Base-by-base conservation (phyloP, 1,284 basidiomycete genomes). In the Xerocomus amazonicus region DNA sequence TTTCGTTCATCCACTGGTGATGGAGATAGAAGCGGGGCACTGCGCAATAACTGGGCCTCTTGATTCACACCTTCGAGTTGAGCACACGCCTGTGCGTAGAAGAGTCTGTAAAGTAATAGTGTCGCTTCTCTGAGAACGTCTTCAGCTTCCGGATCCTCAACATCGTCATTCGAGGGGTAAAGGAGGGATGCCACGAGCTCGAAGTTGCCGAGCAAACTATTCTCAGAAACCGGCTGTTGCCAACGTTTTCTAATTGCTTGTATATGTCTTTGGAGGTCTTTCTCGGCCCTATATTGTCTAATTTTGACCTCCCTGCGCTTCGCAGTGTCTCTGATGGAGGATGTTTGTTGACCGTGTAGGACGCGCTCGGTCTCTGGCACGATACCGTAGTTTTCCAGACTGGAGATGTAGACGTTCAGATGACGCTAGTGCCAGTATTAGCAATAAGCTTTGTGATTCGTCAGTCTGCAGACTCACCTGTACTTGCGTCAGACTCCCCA, bases 291-390 rank as follows among this genome's bases (percentile, higher is more conserved):
- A 67, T 83, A 96, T 63, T 94, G 92, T 53, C 80, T 81, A 56
- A 97, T 95, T 73, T 96, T 97, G 34, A 84, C 67, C 54, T 95
- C 92, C 56, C 94, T 73, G 48, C 87, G 77, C 62, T 77, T 78
- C 0, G 80, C 77, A 14, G 85, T 79, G 68, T 95, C 88, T 26
- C 68, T 67, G 17, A 85, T 69, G 6, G 72, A 62, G 1, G 77
- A 73, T 2, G 76, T 56, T 42, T 73, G 71, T 43, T 74, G 73
- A 34, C 68, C 70, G 56, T 83, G 78, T 7, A 88, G 63, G 14
- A 64, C 71, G 45, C 77, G 77, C 56, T 92, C 87, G 3, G 77
- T 73, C 17, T 79, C 73, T 0, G 83, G 76, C 3, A 93, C 70
- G 43, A 95, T 76, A 26, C 78, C 75, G 63, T 93, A 95, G 31